Evolutionary conservation across 768 basidiomycete species (phyloP).

Genomic region (Auriculariales sp.): DNA sequence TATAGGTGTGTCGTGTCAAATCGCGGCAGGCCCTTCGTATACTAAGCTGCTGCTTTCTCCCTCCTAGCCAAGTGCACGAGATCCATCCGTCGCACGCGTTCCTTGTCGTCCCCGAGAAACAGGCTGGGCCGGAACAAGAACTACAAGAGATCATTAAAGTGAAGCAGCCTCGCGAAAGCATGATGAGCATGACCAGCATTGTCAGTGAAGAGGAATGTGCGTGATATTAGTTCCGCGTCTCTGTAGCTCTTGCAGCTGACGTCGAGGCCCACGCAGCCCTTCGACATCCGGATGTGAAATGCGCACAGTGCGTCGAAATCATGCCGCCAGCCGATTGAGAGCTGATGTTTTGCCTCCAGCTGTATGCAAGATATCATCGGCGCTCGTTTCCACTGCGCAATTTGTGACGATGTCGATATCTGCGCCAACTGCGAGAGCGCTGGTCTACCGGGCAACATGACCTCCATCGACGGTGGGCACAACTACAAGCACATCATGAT

Average conservation of each 20-base stretch:
- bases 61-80: constrained; percentile 68
- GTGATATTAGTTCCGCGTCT: background rate
- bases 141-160: constrained; percentile 16
- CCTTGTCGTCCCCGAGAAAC: constrained; percentile 57
- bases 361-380: constrained; percentile 85
- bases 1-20: constrained; percentile 40
- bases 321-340: background rate
- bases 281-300: constrained; percentile 69
- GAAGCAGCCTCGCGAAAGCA: background rate
- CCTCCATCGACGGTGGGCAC: constrained; percentile 64
- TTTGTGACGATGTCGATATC: constrained; percentile 74
- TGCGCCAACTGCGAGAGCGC: constrained; percentile 80
- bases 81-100: constrained; percentile 85
- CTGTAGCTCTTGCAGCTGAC: background rate
- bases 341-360: constrained; percentile 25
- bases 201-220: constrained; percentile 7
- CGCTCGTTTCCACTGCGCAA: constrained; percentile 83
- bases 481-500: constrained; percentile 84
- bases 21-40: background rate
- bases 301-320: constrained; percentile 54
- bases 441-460: constrained; percentile 70
- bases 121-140: constrained; percentile 15
- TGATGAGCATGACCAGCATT: constrained; percentile 1
- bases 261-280: constrained; percentile 40
- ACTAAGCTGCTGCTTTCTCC: constrained; percentile 6